These are phyloP conservation scores for Monosporascus sp. DNA, from an alignment of 2,329 filamentous ascomycete species.

Conservation along the genomic window DNA sequence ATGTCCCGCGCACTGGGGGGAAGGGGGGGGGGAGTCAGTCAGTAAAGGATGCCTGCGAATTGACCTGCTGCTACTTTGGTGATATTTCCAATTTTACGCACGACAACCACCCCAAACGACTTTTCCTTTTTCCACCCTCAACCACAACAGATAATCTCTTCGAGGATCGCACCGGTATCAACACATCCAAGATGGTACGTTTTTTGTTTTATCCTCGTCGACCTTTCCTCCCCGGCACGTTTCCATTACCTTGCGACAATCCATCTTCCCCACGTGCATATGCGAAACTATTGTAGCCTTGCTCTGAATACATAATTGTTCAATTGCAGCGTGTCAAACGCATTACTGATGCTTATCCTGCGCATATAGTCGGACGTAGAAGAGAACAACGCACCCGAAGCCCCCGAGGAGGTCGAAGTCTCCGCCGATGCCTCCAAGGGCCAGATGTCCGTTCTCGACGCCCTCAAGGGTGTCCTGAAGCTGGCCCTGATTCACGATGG, in stretches of 20 bases:
- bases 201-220: constrained; percentile 4
- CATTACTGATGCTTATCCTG: constrained; percentile 11
- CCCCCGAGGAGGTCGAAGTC: constrained; percentile 87
- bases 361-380: constrained; percentile 93
- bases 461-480: constrained; percentile 98
- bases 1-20: background rate
- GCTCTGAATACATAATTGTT: constrained; percentile 6
- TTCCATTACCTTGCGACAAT: background rate
- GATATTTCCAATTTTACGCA: constrained; percentile 17
- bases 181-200: constrained; percentile 57
- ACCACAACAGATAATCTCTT: constrained; percentile 43
- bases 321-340: constrained; percentile 10
- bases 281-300: constrained; percentile 4
- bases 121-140: constrained; percentile 6
- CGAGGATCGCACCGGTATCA: constrained; percentile 62
- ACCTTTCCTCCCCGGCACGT: background rate
- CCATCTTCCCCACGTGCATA: background rate
- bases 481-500: constrained; percentile 99
- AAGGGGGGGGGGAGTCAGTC: background rate
- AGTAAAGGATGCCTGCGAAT: constrained; percentile 3
- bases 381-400: constrained; percentile 89
- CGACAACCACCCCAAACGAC: constrained; percentile 15
- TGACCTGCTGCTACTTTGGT: constrained; percentile 18
- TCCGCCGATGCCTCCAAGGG: constrained; percentile 83
- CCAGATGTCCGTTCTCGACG: constrained; percentile 97